Conservation (phyloP, 352 stramenopile species). For the Thalassiosira hispida region DNA sequence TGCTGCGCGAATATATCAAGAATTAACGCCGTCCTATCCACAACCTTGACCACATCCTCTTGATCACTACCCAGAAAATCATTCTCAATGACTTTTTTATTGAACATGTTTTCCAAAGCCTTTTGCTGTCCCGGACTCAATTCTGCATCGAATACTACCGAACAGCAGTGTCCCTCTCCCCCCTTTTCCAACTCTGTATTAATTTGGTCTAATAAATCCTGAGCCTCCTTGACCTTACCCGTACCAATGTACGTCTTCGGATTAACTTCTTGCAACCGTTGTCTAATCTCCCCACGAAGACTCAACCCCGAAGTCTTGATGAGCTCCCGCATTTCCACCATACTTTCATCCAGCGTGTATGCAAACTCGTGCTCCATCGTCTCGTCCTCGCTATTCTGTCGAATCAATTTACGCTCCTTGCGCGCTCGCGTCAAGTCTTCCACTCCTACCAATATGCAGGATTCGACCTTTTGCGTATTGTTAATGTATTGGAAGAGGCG, state of each 20-base stretch:
- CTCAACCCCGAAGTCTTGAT: constrained; percentile 86
- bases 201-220: constrained; percentile 68
- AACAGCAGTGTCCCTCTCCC: constrained; percentile 54
- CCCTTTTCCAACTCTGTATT: constrained; percentile 29
- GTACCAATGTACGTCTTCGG: constrained; percentile 85
- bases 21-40: constrained; percentile 89
- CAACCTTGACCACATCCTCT: constrained; percentile 78
- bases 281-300: constrained; percentile 82
- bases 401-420: not conserved
- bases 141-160: constrained; percentile 89
- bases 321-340: constrained; percentile 88
- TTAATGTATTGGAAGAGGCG: constrained; percentile 71
- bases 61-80: constrained; percentile 75
- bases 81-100: constrained; percentile 80
- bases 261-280: constrained; percentile 87
- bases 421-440: constrained; percentile 64
- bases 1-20: constrained; percentile 90
- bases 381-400: constrained; percentile 33
- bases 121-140: constrained; percentile 87
- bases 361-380: constrained; percentile 54
- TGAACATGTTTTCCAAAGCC: constrained; percentile 80
- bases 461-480: constrained; percentile 63
- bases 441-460: constrained; percentile 81
- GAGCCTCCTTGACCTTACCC: constrained; percentile 85
- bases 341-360: constrained; percentile 84